Conservation (phyloP, 2,329 filamentous ascomycete species). For the Aspergillus thermomutatus region DNA sequence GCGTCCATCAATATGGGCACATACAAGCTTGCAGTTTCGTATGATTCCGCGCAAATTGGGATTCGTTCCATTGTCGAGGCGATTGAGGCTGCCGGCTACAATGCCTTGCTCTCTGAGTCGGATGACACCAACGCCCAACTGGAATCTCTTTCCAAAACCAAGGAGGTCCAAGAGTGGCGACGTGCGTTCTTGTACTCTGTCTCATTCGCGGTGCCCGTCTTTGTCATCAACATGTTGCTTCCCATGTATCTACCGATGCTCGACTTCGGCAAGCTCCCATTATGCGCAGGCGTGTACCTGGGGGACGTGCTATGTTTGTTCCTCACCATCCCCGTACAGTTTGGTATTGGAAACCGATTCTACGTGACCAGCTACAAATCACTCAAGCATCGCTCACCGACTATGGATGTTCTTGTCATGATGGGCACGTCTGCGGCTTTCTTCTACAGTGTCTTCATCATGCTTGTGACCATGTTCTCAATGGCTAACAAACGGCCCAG, state of each 20-base stretch:
- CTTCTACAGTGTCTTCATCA: constrained; percentile 87
- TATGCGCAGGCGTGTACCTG: constrained; percentile 75
- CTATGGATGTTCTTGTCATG: constrained; percentile 96
- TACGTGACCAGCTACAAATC: constrained; percentile 93
- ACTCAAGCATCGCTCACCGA: constrained; percentile 82
- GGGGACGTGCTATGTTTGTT: constrained; percentile 80
- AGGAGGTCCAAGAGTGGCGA: constrained; percentile 92
- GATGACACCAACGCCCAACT: constrained; percentile 97
- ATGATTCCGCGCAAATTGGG: constrained; percentile 69
- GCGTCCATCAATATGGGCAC: constrained; percentile 71
- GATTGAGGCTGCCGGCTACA: constrained; percentile 79
- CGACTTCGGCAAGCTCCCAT: constrained; percentile 68
- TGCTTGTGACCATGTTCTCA: constrained; percentile 75
- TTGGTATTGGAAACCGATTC: constrained; percentile 91
- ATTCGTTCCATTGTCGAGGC: constrained; percentile 77
- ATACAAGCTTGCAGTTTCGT: constrained; percentile 69
- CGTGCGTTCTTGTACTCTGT: constrained; percentile 74
- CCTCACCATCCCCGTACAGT: constrained; percentile 90
- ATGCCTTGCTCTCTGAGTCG: constrained; percentile 82
- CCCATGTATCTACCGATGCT: constrained; percentile 77
- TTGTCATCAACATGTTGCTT: constrained; percentile 87
- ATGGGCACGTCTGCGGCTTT: constrained; percentile 93
- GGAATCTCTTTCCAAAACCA: constrained; percentile 92
- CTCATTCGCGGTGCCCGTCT: constrained; percentile 82
- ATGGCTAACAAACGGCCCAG: constrained; percentile 74